A percentile compares a stretch with the other conserved stretches of the same genome.
Conservation (phyloP, 2,329 filamentous ascomycete genomes). For the Hypoxylon sp. region DNA sequence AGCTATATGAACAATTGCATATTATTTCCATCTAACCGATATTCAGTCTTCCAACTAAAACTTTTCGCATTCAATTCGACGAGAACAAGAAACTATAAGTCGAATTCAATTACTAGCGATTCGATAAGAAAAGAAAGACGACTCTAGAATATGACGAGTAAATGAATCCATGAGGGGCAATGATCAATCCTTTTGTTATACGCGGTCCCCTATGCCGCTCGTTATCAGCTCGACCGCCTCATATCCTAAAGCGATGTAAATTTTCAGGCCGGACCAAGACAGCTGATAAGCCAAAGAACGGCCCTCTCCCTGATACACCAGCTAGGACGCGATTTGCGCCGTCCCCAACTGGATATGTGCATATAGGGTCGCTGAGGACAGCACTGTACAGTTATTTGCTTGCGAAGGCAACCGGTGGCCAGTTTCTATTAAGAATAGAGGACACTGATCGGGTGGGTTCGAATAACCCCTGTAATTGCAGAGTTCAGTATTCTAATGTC, state of each 20-base stretch:
- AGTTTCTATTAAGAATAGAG: constrained; percentile 92
- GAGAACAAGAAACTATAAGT: neutral
- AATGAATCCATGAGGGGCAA: constrained; percentile 28
- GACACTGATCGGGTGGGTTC: constrained; percentile 88
- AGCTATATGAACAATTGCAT: neutral
- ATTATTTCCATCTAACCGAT: neutral
- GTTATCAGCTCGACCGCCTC: constrained; percentile 34
- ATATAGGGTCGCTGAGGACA: constrained; percentile 91
- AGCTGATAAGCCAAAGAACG: constrained; percentile 36
- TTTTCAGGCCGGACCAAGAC: constrained; percentile 48
- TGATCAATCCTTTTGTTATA: constrained; percentile 48
- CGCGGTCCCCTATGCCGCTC: constrained; percentile 45
- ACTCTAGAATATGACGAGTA: constrained; percentile 6
- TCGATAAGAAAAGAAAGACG: neutral
- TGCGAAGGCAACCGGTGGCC: constrained; percentile 87
- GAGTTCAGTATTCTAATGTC: constrained; percentile 27
- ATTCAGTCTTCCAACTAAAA: constrained; percentile 4
- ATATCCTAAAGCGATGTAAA: constrained; percentile 48
- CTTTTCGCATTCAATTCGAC: constrained; percentile 12
- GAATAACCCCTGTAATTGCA: neutral
- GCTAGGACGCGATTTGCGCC: constrained; percentile 91
- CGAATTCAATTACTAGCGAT: neutral
- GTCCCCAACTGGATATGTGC: constrained; percentile 93
- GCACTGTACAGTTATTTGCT: constrained; percentile 93
- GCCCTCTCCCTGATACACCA: constrained; percentile 67